Conservation (phyloP, 257 asterid species). For the Craterostigma plantagineum region DNA sequence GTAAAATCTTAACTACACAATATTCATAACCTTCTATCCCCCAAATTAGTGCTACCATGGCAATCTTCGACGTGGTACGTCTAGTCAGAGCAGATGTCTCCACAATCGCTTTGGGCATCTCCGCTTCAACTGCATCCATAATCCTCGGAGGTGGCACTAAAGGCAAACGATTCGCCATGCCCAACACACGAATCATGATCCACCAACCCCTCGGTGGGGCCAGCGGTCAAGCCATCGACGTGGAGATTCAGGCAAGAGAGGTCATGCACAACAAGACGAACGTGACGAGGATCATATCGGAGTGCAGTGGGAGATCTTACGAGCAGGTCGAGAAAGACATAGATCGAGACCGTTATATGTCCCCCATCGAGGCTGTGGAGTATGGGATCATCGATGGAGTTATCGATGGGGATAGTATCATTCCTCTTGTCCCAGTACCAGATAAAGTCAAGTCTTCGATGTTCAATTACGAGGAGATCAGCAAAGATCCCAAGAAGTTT, state of each 20-base stretch:
- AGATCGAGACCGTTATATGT: slow-evolving; percentile 82
- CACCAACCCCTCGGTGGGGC: slow-evolving; percentile 93
- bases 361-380: slow-evolving; percentile 92
- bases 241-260: slow-evolving; percentile 85
- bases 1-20: background rate
- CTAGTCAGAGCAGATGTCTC: slow-evolving; percentile 59
- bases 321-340: slow-evolving; percentile 90
- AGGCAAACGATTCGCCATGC: slow-evolving; percentile 94
- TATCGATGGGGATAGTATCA: slow-evolving; percentile 64
- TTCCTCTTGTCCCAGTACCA: slow-evolving; percentile 71
- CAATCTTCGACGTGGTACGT: slow-evolving; percentile 55
- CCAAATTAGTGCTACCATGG: slow-evolving; percentile 69
- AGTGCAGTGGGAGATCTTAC: slow-evolving; percentile 46
- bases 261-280: slow-evolving; percentile 68
- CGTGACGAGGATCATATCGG: slow-evolving; percentile 44
- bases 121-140: slow-evolving; percentile 88
- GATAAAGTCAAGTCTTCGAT: slow-evolving; percentile 48
- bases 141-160: slow-evolving; percentile 92
- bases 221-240: slow-evolving; percentile 81
- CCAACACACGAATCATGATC: slow-evolving; percentile 80
- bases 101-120: slow-evolving; percentile 66
- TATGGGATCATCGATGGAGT: slow-evolving; percentile 85
- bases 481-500: slow-evolving; percentile 31
- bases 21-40: slow-evolving; percentile 5
- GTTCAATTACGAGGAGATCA: slow-evolving; percentile 44